Evolutionary conservation across 331 rosid genomes (phyloP).

Genomic region (Cydonia oblonga): DNA sequence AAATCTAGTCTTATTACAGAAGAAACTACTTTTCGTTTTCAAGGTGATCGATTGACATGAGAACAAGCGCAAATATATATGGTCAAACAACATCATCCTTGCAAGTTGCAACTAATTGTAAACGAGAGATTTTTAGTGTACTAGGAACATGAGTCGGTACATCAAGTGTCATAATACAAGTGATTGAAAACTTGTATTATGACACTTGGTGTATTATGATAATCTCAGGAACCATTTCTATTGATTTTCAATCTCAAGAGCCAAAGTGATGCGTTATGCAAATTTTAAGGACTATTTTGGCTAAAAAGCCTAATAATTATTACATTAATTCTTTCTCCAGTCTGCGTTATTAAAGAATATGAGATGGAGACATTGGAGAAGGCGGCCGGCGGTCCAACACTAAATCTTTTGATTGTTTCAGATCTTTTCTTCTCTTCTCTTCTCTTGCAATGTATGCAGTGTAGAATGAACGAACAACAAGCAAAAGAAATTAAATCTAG

Average conservation of each 20-base stretch:
- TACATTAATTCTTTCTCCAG: background rate
- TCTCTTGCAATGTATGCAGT: background rate
- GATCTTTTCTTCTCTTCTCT: background rate
- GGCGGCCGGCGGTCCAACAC: no score
- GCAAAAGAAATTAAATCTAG: background rate
- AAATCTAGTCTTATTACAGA: background rate
- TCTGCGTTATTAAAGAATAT: no score
- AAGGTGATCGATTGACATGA: background rate
- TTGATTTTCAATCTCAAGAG: no score
- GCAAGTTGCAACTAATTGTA: no score
- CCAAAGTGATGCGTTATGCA: no score
- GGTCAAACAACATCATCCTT: background rate
- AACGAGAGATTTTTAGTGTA: no score
- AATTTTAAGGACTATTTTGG: no score
- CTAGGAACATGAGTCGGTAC: fast-evolving
- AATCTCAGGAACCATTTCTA: no score
- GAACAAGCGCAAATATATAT: background rate
- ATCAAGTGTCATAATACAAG: no score
- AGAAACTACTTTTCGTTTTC: background rate
- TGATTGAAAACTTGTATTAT: no score
- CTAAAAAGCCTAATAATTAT: no score
- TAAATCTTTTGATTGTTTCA: background rate
- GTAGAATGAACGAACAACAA: background rate
- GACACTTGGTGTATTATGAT: no score
- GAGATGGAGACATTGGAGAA: background rate